Percentiles rank a stretch among this genome's conserved stretches.
Evolutionary conservation across 78 protist species (phyloP).

Genomic region (Dictyostelium firmibasis): DNA sequence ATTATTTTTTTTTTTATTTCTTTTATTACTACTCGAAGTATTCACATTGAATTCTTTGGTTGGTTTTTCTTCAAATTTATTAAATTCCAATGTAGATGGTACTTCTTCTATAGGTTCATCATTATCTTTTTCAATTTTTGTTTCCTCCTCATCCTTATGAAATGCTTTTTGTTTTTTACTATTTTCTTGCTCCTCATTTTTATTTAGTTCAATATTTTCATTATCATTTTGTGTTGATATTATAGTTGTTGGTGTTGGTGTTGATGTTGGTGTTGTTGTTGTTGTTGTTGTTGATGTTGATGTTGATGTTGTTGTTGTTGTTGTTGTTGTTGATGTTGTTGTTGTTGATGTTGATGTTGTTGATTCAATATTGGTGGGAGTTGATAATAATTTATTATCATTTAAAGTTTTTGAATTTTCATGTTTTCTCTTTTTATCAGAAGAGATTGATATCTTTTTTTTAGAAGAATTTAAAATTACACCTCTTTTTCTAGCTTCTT

Average conservation of each 20-base stretch:
- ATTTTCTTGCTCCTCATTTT: background rate
- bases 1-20: background rate
- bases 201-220: background rate
- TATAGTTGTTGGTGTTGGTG: background rate
- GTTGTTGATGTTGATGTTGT: background rate
- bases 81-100: constrained; percentile 16
- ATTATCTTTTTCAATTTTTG: background rate
- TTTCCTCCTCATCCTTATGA: background rate
- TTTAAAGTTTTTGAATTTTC: background rate
- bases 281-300: background rate
- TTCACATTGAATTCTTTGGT: background rate
- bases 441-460: background rate
- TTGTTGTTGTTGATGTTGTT: background rate
- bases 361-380: background rate
- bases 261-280: background rate
- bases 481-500: constrained; percentile 42
- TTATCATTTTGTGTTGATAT: background rate
- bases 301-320: background rate
- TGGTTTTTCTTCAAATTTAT: background rate
- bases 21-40: background rate
- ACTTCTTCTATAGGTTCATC: background rate
- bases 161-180: background rate
- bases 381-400: background rate
- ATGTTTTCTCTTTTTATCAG: background rate
- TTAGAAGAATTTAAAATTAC: background rate